These are phyloP conservation scores for Protomyces macrosporus DNA, from an alignment of 1,139 yeast species.

Conservation along the genomic window DNA sequence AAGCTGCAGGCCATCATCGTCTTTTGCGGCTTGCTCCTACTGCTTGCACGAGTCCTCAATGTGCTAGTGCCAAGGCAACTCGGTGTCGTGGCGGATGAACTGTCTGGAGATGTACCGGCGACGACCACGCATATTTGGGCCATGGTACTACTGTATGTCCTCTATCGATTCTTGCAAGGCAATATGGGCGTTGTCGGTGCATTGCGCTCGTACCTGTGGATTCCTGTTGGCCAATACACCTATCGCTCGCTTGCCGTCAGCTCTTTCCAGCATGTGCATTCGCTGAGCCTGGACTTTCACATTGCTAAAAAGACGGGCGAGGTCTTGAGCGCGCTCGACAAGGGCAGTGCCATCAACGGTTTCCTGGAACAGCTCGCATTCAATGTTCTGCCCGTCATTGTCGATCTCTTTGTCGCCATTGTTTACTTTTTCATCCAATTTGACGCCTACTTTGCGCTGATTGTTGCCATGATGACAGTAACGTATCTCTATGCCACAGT, in stretches of 20 bases:
- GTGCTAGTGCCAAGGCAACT: slow-evolving; percentile 33
- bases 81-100: slow-evolving; percentile 31
- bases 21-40: slow-evolving; percentile 46
- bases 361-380: slow-evolving; percentile 62
- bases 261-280: slow-evolving; percentile 75
- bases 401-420: slow-evolving; percentile 65
- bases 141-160: slow-evolving; percentile 87
- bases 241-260: slow-evolving; percentile 81
- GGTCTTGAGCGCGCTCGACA: slow-evolving; percentile 84
- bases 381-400: slow-evolving; percentile 82
- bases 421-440: slow-evolving; percentile 91
- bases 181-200: slow-evolving; percentile 80
- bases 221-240: slow-evolving; percentile 93
- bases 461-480: slow-evolving; percentile 77
- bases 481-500: slow-evolving; percentile 83
- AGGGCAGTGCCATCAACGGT: slow-evolving; percentile 93
- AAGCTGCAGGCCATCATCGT: slow-evolving; percentile 87
- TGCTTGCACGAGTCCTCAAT: slow-evolving; percentile 29
- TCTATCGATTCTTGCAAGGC: slow-evolving; percentile 48
- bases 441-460: slow-evolving; percentile 78
- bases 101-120: slow-evolving; percentile 25
- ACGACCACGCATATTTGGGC: slow-evolving; percentile 52
- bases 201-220: slow-evolving; percentile 86
- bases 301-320: slow-evolving; percentile 91
- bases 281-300: slow-evolving; percentile 84